phyloP scores from a whole-genome alignment of 805 yeast genomes.

The Teunomyces cretensis region DNA sequence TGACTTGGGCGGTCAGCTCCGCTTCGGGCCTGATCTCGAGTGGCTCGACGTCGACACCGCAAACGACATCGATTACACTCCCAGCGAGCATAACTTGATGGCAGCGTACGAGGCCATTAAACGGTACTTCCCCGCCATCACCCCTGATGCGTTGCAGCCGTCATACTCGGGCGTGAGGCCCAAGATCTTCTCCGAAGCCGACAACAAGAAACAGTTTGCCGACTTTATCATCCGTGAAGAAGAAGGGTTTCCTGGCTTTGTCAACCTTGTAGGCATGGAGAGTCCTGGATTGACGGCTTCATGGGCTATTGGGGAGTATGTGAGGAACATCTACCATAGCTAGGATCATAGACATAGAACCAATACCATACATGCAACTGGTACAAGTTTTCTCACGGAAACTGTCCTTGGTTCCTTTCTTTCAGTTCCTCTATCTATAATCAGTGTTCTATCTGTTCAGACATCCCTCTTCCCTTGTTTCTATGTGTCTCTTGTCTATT shows the following conservation, averaged over 20 bases:
- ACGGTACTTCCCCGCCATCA: conserved; percentile 63
- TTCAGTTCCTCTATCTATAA: too few species aligned
- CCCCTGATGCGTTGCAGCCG: conserved; percentile 52
- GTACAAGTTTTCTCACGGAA: too few species aligned
- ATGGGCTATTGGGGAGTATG: conserved; percentile 80
- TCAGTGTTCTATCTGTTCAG: too few species aligned
- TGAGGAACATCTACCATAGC: conserved; percentile 34
- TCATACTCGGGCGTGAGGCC: conserved; percentile 86
- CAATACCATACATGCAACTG: too few species aligned
- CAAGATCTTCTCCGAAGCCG: conserved; percentile 53
- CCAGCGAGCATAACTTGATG: conserved; percentile 47
- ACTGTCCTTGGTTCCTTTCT: too few species aligned
- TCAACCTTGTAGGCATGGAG: conserved; percentile 80
- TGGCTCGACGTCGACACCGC: conserved; percentile 55
- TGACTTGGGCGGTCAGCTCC: conserved; percentile 74
- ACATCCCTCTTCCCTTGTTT: neutral
- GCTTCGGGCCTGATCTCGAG: conserved; percentile 88
- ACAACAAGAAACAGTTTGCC: conserved; percentile 44
- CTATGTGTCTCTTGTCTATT: neutral
- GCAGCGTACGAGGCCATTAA: conserved; percentile 59
- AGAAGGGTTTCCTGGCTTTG: conserved; percentile 71
- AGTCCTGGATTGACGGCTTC: conserved; percentile 87
- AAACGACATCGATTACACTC: conserved; percentile 44
- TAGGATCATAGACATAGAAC: too few species aligned
- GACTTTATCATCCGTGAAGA: conserved; percentile 77